Evolutionary conservation across 129 eudicot species (phyloP).

Genomic region (Saussurea involucrata): DNA sequence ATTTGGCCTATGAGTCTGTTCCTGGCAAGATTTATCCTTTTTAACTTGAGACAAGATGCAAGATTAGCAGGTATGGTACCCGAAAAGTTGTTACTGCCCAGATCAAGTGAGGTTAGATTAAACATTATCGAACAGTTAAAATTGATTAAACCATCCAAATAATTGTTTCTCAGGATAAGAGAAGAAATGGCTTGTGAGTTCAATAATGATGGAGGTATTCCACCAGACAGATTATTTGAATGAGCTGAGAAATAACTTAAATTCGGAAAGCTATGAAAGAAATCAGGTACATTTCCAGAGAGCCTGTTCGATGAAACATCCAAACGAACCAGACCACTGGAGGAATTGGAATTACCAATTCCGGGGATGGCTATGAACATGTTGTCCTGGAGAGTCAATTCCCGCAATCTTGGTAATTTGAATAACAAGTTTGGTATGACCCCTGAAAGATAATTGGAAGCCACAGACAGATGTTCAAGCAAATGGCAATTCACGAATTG

Average conservation of each 20-base stretch:
- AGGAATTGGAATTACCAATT: constrained; percentile 26
- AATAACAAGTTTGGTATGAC: constrained; percentile 26
- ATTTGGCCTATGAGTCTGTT: constrained; percentile 44
- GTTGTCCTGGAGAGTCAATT: constrained; percentile 48
- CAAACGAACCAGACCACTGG: constrained; percentile 32
- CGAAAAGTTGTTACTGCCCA: constrained; percentile 33
- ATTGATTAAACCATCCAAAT: constrained; percentile 34
- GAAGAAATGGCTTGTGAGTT: constrained; percentile 43
- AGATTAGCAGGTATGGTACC: constrained; percentile 46
- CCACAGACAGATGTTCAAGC: constrained; percentile 41
- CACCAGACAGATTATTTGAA: constrained; percentile 50
- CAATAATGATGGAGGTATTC: constrained; percentile 48
- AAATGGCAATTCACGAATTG: constrained; percentile 41
- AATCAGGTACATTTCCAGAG: constrained; percentile 54
- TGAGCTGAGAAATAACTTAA: constrained; percentile 40
- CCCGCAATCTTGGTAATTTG: constrained; percentile 40
- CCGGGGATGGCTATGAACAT: constrained; percentile 7
- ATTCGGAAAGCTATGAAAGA: constrained; percentile 38
- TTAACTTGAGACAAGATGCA: constrained; percentile 25
- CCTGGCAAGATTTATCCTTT: constrained; percentile 35
- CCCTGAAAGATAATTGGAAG: constrained; percentile 52
- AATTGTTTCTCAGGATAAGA: constrained; percentile 56
- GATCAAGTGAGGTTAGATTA: constrained; percentile 46
- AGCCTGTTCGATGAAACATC: constrained; percentile 54
- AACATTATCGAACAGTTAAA: constrained; percentile 57